Conservation (phyloP, 176 grass and related monocot genomes). For the Olyra latifolia region DNA sequence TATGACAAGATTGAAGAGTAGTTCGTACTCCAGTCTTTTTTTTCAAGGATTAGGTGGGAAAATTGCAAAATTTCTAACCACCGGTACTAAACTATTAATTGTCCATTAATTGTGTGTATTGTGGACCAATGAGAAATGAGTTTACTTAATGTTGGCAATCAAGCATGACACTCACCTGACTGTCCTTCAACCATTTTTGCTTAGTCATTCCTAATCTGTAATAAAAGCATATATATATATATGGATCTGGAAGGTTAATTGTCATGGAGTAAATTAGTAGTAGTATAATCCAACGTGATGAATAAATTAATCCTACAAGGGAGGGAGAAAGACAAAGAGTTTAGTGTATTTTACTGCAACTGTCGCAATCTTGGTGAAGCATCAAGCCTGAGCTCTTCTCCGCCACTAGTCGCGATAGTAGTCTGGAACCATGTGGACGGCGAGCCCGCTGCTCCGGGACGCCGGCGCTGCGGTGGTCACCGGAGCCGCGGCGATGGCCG, state of each 20-base stretch:
- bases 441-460: conserved; percentile 57
- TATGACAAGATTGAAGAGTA: neutral
- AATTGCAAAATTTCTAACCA: neutral
- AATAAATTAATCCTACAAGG: neutral
- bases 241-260: no score
- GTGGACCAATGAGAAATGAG: neutral
- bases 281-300: neutral
- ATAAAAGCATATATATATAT: no score
- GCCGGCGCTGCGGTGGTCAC: conserved; percentile 51
- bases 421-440: conserved; percentile 30
- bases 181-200: neutral
- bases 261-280: neutral
- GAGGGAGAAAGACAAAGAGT: neutral
- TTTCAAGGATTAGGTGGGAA: neutral
- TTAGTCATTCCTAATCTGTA: neutral
- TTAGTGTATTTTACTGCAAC: neutral
- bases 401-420: neutral
- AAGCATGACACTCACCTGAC: neutral
- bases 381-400: neutral
- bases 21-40: no score
- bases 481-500: conserved; percentile 38
- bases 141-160: neutral
- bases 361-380: neutral
- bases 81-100: neutral
- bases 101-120: neutral